Evolutionary conservation across 83 land plant genomes (phyloP).

Genomic region (Thuja plicata): DNA sequence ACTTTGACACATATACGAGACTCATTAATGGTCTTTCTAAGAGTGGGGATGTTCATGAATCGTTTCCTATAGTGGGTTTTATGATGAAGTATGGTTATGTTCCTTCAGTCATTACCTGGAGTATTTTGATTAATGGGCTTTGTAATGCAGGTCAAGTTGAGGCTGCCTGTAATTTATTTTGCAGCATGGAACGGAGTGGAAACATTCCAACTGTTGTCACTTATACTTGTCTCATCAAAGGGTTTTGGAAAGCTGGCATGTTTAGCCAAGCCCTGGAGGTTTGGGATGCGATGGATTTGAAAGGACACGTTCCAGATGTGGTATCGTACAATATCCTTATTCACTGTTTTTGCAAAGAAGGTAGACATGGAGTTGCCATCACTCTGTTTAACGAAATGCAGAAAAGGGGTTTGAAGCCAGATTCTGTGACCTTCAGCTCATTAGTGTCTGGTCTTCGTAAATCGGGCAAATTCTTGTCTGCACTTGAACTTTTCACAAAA

Average conservation of each 20-base stretch:
- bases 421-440: constrained; percentile 36
- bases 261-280: constrained; percentile 18
- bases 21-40: constrained; percentile 36
- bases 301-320: constrained; percentile 31
- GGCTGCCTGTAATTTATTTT: constrained; percentile 24
- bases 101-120: constrained; percentile 35
- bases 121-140: constrained; percentile 30
- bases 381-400: constrained; percentile 18
- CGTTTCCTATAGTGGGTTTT: constrained; percentile 31
- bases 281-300: constrained; percentile 23
- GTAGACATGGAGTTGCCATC: constrained; percentile 32
- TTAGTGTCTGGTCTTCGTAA: constrained; percentile 23
- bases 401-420: constrained; percentile 33
- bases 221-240: constrained; percentile 47
- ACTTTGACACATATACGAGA: constrained; percentile 19
- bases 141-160: constrained; percentile 19
- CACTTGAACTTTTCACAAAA: neutral
- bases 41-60: constrained; percentile 17
- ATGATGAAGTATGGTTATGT: constrained; percentile 30
- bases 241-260: constrained; percentile 22
- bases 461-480: constrained; percentile 20
- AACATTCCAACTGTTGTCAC: constrained; percentile 43
- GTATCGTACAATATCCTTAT: constrained; percentile 46
- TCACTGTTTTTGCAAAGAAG: constrained; percentile 30
- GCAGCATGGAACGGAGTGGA: constrained; percentile 34